Evolutionary conservation across 2,329 filamentous ascomycete genomes (phyloP).

Genomic region (Fusarium paranaense): DNA sequence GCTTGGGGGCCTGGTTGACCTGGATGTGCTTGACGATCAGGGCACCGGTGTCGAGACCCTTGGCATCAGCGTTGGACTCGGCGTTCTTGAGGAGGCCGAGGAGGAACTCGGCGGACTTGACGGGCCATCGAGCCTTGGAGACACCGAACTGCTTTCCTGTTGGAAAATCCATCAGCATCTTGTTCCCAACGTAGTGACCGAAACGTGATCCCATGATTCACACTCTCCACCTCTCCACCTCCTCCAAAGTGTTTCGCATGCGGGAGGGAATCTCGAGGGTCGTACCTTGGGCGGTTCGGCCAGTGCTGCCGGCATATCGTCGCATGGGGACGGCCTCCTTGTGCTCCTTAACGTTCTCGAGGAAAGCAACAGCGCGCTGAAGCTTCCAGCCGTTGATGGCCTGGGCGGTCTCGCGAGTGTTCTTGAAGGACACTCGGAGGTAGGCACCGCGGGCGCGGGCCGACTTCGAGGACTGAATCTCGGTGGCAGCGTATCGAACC

Average conservation of each 20-base stretch:
- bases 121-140: constrained; percentile 96
- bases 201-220: constrained; percentile 8
- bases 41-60: constrained; percentile 97
- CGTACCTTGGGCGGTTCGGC: constrained; percentile 98
- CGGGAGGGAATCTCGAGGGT: constrained; percentile 42
- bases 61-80: constrained; percentile 95
- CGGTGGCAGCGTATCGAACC: constrained; percentile 96
- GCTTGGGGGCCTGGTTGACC: constrained; percentile 99
- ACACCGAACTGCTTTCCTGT: constrained; percentile 99
- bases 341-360: constrained; percentile 98
- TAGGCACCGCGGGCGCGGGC: constrained; percentile 98
- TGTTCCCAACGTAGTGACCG: not conserved
- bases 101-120: constrained; percentile 99
- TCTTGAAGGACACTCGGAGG: constrained; percentile 99
- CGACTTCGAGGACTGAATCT: constrained; percentile 90
- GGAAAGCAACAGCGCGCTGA: constrained; percentile 93
- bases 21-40: constrained; percentile 99
- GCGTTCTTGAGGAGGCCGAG: constrained; percentile 97
- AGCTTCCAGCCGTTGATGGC: constrained; percentile 99
- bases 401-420: constrained; percentile 99
- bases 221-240: constrained; percentile 9
- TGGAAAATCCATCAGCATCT: constrained; percentile 43
- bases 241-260: constrained; percentile 17
- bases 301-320: constrained; percentile 95
- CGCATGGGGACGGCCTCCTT: constrained; percentile 98